phyloP scores from a whole-genome alignment of 768 basidiomycete genomes.

The Hebeloma cylindrosporum region DNA sequence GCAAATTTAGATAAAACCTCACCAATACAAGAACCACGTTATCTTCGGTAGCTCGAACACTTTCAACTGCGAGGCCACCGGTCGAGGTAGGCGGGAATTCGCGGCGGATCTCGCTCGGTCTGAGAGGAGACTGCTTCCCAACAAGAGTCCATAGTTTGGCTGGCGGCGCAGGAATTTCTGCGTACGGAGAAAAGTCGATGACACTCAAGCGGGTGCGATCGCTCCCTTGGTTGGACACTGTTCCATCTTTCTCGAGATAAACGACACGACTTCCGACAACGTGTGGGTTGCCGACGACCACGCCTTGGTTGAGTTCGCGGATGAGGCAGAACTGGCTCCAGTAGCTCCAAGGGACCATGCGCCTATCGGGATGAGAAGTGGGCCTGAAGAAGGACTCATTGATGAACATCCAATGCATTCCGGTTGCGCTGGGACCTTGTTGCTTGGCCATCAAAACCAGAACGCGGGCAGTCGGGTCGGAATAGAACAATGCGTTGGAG shows the following conservation, averaged over 20 bases:
- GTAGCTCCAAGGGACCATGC: conserved; percentile 50
- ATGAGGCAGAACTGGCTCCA: conserved; percentile 55
- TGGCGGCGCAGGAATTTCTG: conserved; percentile 31
- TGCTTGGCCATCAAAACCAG: conserved; percentile 48
- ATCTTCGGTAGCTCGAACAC: conserved; percentile 58
- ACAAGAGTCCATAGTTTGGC: conserved; percentile 40
- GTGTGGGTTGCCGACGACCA: conserved; percentile 36
- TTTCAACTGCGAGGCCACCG: conserved; percentile 46
- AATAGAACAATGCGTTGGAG: conserved; percentile 53
- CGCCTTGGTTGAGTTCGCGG: conserved; percentile 36
- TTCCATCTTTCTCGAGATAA: conserved; percentile 42
- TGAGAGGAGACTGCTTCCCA: conserved; percentile 40
- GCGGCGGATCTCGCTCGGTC: conserved; percentile 43
- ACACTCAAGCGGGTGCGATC: conserved; percentile 34
- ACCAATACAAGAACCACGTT: conserved; percentile 59
- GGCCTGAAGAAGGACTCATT: conserved; percentile 52
- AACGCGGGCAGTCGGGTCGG: conserved; percentile 51
- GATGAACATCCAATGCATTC: conserved; percentile 52
- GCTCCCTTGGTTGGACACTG: conserved; percentile 21
- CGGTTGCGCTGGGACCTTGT: conserved; percentile 28
- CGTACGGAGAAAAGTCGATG: conserved; percentile 47
- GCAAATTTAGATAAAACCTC: conserved; percentile 22
- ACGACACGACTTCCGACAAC: conserved; percentile 48
- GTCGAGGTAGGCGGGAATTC: conserved; percentile 45
- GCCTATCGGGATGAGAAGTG: conserved; percentile 42